Evolutionary conservation across 371 early-diverging fungal genomes (phyloP).

Genomic region (Choanephora cucurbitarum): DNA sequence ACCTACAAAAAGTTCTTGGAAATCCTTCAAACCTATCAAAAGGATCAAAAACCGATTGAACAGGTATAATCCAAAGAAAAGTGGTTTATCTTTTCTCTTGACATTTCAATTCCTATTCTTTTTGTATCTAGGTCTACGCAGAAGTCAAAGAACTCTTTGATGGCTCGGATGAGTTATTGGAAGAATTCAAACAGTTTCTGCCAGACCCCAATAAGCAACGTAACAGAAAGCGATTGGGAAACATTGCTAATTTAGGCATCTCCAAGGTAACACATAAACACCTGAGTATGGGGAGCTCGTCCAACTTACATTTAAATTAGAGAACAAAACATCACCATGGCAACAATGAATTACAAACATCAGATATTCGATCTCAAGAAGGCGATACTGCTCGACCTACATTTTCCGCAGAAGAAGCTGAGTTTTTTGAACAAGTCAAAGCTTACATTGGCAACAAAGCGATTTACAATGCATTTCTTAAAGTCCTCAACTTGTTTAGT

Average conservation of each 20-base stretch:
- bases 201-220: slow-evolving; percentile 57
- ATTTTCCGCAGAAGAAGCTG: slow-evolving; percentile 73
- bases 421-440: slow-evolving; percentile 90
- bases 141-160: slow-evolving; percentile 85
- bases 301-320: not conserved
- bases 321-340: slow-evolving; percentile 13
- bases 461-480: slow-evolving; percentile 96
- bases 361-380: slow-evolving; percentile 12
- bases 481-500: slow-evolving; percentile 93
- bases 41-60: slow-evolving; percentile 86
- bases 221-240: slow-evolving; percentile 7
- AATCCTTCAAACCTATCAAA: slow-evolving; percentile 93
- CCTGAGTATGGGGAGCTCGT: not conserved
- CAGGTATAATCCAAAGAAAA: slow-evolving; percentile 66
- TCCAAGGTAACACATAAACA: slow-evolving; percentile 6
- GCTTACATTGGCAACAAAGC: slow-evolving; percentile 79
- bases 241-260: slow-evolving; percentile 9
- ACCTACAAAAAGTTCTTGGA: slow-evolving; percentile 94
- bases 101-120: no score
- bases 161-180: slow-evolving; percentile 80
- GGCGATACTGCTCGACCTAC: slow-evolving; percentile 27
- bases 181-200: slow-evolving; percentile 95
- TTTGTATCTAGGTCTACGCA: slow-evolving; percentile 70
- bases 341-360: slow-evolving; percentile 1
- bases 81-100: not conserved